A percentile compares a stretch with the other conserved stretches of the same genome.
Conservation (phyloP, 768 basidiomycete genomes). For the Piloderma croceum region DNA sequence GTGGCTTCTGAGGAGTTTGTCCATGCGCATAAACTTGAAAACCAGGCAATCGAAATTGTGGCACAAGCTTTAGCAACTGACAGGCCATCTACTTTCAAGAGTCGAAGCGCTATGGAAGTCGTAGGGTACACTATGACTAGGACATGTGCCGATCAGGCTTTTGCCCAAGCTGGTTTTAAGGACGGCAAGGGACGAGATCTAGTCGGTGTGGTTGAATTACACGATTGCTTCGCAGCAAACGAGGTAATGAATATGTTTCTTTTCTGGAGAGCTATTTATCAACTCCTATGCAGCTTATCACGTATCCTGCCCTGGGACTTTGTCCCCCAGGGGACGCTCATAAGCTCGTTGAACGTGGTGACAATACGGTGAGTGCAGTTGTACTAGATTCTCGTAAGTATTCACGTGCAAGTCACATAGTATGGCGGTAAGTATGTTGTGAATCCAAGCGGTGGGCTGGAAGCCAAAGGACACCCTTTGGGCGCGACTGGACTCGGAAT, state of each 20-base stretch:
- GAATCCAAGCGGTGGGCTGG: conserved; percentile 80
- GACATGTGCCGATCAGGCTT: conserved; percentile 60
- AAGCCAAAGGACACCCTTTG: conserved; percentile 85
- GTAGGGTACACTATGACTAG: conserved; percentile 79
- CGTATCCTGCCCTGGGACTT: conserved; percentile 76
- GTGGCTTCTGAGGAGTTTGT: conserved; percentile 79
- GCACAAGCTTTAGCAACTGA: conserved; percentile 65
- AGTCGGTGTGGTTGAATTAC: conserved; percentile 81
- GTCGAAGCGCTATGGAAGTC: conserved; percentile 68
- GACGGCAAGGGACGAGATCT: conserved; percentile 59
- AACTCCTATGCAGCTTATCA: conserved; percentile 51
- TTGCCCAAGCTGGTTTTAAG: conserved; percentile 63
- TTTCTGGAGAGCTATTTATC: not conserved
- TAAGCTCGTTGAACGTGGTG: conserved; percentile 65
- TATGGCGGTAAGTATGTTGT: conserved; percentile 83
- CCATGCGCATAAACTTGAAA: conserved; percentile 63
- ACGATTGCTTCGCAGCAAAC: conserved; percentile 82
- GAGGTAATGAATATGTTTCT: conserved; percentile 47
- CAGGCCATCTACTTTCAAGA: conserved; percentile 56
- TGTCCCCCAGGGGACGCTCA: conserved; percentile 63
- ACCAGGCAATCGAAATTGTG: conserved; percentile 83
- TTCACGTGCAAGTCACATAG: conserved; percentile 26
- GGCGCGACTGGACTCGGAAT: conserved; percentile 81
- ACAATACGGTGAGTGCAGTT: conserved; percentile 62
- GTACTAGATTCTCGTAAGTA: not conserved